These are phyloP conservation scores for Metarhizium anisopliae DNA, from an alignment of 2,329 filamentous ascomycete species.

Conservation along the genomic window DNA sequence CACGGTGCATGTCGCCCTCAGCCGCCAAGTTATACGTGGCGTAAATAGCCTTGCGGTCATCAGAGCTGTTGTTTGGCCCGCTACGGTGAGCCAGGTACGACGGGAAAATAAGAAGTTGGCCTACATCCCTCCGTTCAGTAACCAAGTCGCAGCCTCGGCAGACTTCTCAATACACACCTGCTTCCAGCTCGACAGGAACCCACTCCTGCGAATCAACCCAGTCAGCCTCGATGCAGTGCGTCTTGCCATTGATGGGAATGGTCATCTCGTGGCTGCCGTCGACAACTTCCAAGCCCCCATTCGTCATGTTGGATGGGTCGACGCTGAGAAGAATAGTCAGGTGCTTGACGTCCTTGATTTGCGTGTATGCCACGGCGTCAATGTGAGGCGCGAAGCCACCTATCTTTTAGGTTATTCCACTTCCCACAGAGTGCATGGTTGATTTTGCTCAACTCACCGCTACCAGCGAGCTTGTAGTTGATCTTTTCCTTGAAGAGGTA, in stretches of 20 bases:
- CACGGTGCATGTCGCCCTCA: constrained; percentile 11
- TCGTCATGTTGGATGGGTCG: neutral
- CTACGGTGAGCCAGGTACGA: constrained; percentile 11
- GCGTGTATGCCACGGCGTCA: too few species aligned
- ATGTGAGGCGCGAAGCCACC: too few species aligned
- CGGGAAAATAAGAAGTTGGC: constrained; percentile 10
- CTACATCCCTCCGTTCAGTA: constrained; percentile 1
- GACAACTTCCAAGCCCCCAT: constrained; percentile 12
- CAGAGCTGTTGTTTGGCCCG: constrained; percentile 8
- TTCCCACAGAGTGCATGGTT: too few species aligned
- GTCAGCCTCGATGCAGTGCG: constrained; percentile 9
- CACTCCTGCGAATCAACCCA: constrained; percentile 9
- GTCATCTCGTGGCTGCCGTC: constrained; percentile 10
- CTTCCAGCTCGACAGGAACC: constrained; percentile 11
- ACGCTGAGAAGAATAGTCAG: too few species aligned
- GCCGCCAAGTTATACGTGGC: constrained; percentile 12
- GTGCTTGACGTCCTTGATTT: too few species aligned
- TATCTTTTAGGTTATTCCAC: too few species aligned
- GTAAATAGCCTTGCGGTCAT: constrained; percentile 11
- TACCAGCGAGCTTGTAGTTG: too few species aligned
- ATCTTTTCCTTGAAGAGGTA: too few species aligned
- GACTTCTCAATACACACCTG: constrained; percentile 4
- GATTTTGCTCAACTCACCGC: too few species aligned
- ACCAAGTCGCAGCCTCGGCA: neutral
- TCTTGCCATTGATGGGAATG: constrained; percentile 8